A percentile compares a stretch with the other conserved stretches of the same genome.
Conservation (phyloP, 371 early-diverging fungal species). For the Nematocida sp. region DNA sequence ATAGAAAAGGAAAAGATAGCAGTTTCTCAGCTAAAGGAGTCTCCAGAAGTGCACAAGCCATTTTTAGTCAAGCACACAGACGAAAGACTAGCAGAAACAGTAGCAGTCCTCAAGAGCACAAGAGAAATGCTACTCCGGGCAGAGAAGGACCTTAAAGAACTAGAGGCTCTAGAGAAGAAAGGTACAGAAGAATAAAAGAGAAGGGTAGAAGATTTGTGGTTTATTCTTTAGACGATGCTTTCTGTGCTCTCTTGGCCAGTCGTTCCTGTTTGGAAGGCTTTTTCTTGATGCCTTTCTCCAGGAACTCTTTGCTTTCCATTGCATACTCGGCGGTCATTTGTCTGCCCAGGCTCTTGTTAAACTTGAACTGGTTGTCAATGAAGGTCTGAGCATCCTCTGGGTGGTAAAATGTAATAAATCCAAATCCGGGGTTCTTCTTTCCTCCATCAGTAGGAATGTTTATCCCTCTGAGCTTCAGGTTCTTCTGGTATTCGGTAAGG, state of each 20-base stretch:
- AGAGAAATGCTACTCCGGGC: conserved; percentile 1
- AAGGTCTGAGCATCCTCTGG: conserved; percentile 56
- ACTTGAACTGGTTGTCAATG: conserved; percentile 25
- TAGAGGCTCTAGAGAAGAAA: no score
- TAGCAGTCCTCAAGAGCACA: conserved; percentile 3
- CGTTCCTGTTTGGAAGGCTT: conserved; percentile 42
- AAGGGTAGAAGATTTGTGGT: no score
- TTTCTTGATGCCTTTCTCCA: conserved; percentile 47
- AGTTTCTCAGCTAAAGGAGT: neutral
- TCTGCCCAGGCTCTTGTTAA: conserved; percentile 46
- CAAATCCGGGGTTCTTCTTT: conserved; percentile 62
- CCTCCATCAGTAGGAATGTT: conserved; percentile 31
- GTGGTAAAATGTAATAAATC: conserved; percentile 58
- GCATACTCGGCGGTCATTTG: conserved; percentile 45
- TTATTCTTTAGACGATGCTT: neutral
- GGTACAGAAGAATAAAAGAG: no score
- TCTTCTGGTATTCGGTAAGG: conserved; percentile 45
- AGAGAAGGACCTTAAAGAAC: conserved; percentile 1
- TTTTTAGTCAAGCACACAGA: neutral
- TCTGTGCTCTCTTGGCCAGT: conserved; percentile 24
- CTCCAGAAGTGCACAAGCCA: neutral
- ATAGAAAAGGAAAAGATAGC: neutral
- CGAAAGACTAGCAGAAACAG: conserved; percentile 14
- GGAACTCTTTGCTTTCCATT: conserved; percentile 53
- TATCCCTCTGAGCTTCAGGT: conserved; percentile 50